Evolutionary conservation across 495 filamentous ascomycete species (phyloP), one percentile per base, ranked within the genome.

Genomic region (Thozetella sp.): DNA sequence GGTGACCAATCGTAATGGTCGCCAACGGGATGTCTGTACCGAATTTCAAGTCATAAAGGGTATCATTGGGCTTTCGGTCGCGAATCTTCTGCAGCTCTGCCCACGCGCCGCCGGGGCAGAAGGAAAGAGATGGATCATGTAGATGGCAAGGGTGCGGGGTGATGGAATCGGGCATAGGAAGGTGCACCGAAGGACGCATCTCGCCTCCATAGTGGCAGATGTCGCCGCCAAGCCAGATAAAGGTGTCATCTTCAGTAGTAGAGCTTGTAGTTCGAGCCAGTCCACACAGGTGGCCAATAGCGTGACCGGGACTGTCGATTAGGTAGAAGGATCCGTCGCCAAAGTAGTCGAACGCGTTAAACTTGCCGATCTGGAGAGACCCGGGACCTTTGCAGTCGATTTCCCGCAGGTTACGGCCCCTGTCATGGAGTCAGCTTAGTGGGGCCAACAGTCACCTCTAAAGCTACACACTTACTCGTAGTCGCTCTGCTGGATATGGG

Each of bases 301-400:
- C 71, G 53, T 85, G 83, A 3, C 83, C 83, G 17, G 81, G 80
- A 0, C 73, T 64, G 64, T 82, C 72, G 45, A 86, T 71, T 54
- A 86, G 71, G 64, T 83, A 82, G 60, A 85, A 80, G 46, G 74
- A 76, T 3, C 83, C 83, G 59, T 85, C 83, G 23, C 73, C 77
- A 58, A 83, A 86, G 62, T 81, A 86, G 67, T 89, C 86, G 26
- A 78, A 58, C 0, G 84, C 86, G 22, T 63, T 57, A 61, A 83
- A 77, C 19, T 66, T 46, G 22, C 80, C 78, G 40, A 85, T 73
- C 45, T 74, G 66, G n/a, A 80, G 37, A n/a, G 12, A 15, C 0
- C 64, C 56, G 1, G 55, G 22, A 12, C 52, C 43, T 9, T 22
- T 22, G 45, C 83, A 81, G 54, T 65, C 65, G 2, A 83, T 61